Base-by-base conservation (phyloP, 345 rosid genomes). In the Eucalyptus curtisii region DNA sequence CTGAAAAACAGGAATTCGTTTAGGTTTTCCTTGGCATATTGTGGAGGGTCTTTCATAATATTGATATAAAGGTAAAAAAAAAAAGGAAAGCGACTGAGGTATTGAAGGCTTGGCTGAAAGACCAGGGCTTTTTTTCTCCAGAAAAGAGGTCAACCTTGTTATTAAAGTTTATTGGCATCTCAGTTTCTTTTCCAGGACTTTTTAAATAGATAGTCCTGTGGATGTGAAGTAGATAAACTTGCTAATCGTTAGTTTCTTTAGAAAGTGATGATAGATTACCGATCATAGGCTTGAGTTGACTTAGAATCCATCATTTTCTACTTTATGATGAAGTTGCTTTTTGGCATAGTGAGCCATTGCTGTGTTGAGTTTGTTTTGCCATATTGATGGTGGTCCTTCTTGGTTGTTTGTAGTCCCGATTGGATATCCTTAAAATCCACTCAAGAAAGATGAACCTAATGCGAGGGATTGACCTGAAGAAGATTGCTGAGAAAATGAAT, bases 381-480 rank as follows among this genome's bases (percentile, higher is more conserved):
- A 14, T 80, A 20, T 88, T 84, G 7, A 44, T 8, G 44, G 86
- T 81, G 80, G 30, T 42, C 49, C 14, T 88, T 37, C 13, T 84
- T 48, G 42, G 50, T 52, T 89, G 53, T 91, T 76, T 93, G 95
- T 96, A 98, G 99, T 97, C 99, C 80, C 99, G 99, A 86, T 86
- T 76, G 49, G 99, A 98, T 92, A 98, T 98, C 92, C 92, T 98
- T 87, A 98, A 98, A 94, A 98, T 98, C 7, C 99, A 98, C 92
- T 98, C 99, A 25, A 93, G 99, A 92, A 97, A 92, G 89, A 98
- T 98, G 99, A 98, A 98, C 89, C 93, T 98, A 90, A 97, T 98
- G 99, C 96, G 99, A 68, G 99, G 99, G 42, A 98, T 98, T 91
- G 99, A 98, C 93, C 84, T 98, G 94, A 98, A 96, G 94, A 98